Evolutionary conservation across 176 grass and related monocot genomes (phyloP).

Genomic region (Eremochloa ophiuroides): DNA sequence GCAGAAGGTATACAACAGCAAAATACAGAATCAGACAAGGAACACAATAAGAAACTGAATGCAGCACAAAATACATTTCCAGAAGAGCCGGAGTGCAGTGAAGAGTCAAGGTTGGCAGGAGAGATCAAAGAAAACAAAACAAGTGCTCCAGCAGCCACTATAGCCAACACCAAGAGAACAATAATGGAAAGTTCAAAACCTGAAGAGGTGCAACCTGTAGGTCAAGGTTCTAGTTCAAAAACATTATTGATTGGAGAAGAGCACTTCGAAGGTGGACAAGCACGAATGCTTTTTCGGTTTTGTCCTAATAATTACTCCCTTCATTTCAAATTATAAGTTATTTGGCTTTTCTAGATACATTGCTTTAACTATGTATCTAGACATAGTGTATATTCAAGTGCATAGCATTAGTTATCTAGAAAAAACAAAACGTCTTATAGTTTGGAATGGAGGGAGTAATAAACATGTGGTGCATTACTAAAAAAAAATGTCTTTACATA

Average conservation of each 20-base stretch:
- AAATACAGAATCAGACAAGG: background rate
- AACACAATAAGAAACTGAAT: background rate
- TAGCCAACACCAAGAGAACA: background rate
- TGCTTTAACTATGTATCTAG: no score
- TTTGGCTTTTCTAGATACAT: no score
- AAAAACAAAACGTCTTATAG: no score
- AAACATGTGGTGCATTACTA: no score
- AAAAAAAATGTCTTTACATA: no score
- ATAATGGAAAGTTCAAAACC: background rate
- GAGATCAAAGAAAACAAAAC: constrained; percentile 1
- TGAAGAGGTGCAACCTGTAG: background rate
- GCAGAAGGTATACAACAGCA: background rate
- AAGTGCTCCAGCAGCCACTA: background rate
- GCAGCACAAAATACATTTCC: background rate
- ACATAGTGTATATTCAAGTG: no score
- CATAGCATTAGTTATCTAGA: no score
- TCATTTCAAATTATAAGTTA: no score
- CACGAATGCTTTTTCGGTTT: background rate
- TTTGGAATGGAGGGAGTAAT: no score
- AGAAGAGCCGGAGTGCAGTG: background rate
- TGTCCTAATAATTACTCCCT: background rate
- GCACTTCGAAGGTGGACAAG: background rate
- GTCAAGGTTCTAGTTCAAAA: background rate
- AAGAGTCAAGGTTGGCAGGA: background rate
- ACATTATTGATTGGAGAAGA: background rate